Conservation (phyloP, 208 protist species). For the Leishmania major region DNA sequence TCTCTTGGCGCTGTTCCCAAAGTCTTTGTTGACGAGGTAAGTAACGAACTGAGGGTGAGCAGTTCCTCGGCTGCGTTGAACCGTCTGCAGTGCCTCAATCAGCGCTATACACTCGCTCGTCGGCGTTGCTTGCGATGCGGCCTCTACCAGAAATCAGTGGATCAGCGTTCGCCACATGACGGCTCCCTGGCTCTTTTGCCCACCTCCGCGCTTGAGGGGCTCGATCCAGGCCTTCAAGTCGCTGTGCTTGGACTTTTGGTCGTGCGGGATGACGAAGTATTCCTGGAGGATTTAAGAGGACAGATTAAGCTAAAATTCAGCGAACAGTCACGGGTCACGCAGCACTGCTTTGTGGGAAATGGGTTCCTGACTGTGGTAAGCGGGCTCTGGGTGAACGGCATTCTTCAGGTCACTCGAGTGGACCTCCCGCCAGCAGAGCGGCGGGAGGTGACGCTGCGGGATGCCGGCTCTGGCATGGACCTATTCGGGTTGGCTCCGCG, state of each 20-base stretch:
- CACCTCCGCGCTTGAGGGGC: constrained; percentile 79
- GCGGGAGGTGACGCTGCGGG: constrained; percentile 61
- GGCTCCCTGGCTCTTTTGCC: constrained; percentile 60
- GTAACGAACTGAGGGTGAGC: constrained; percentile 54
- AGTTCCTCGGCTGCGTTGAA: constrained; percentile 14
- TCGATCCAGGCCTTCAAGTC: constrained; percentile 49
- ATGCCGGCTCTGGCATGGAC: constrained; percentile 59
- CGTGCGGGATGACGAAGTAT: constrained; percentile 40
- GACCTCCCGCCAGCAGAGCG: constrained; percentile 78
- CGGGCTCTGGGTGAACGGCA: constrained; percentile 58
- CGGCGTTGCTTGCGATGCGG: constrained; percentile 82
- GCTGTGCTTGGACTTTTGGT: constrained; percentile 83
- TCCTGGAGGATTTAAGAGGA: constrained; percentile 76
- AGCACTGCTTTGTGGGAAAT: constrained; percentile 54
- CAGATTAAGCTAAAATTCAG: constrained; percentile 48
- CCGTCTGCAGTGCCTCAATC: constrained; percentile 63
- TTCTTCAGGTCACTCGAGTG: constrained; percentile 48
- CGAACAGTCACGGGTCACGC: constrained; percentile 22
- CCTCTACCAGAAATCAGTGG: constrained; percentile 66
- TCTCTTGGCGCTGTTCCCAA: constrained; percentile 46
- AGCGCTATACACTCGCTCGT: constrained; percentile 81
- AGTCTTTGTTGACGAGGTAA: constrained; percentile 70
- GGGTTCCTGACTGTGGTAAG: constrained; percentile 75
- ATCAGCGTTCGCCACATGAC: constrained; percentile 30
- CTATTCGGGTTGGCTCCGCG: constrained; percentile 72